Evolutionary conservation across 306 rosid genomes (phyloP).

Genomic region (Canavalia ensiformis): DNA sequence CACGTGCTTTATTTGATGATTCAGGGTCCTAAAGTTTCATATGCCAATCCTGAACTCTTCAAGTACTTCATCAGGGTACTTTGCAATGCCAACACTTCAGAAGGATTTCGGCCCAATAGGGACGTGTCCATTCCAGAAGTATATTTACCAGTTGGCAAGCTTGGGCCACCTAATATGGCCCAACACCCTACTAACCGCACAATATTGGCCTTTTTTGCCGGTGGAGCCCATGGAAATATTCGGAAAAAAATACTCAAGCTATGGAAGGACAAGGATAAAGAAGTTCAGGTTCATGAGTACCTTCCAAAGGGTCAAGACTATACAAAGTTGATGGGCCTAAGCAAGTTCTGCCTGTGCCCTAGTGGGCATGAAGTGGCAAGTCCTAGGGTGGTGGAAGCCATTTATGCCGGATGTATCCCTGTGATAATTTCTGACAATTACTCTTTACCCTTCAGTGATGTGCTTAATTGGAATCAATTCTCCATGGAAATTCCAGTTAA

Average conservation of each 20-base stretch:
- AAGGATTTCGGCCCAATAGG: slow-evolving; percentile 68
- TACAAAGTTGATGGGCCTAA: slow-evolving; percentile 59
- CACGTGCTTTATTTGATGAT: slow-evolving; percentile 13
- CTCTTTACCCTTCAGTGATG: slow-evolving; percentile 76
- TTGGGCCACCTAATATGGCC: slow-evolving; percentile 51
- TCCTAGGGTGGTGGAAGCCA: slow-evolving; percentile 84
- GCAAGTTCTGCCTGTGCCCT: slow-evolving; percentile 84
- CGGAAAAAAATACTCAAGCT: slow-evolving; percentile 55
- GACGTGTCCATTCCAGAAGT: slow-evolving; percentile 82
- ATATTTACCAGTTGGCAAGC: slow-evolving; percentile 60
- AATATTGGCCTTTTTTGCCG: slow-evolving; percentile 73
- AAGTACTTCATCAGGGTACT: slow-evolving; percentile 68
- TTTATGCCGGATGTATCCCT: slow-evolving; percentile 78
- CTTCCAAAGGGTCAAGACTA: slow-evolving; percentile 64
- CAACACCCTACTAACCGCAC: slow-evolving; percentile 52
- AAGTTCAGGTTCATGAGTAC: slow-evolving; percentile 74
- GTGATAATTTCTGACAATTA: slow-evolving; percentile 72
- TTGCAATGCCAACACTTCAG: slow-evolving; percentile 81
- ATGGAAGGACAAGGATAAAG: slow-evolving; percentile 75
- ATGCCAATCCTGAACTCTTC: slow-evolving; percentile 61
- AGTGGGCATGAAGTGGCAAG: slow-evolving; percentile 94
- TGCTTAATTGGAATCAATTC: slow-evolving; percentile 75
- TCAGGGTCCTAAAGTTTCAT: slow-evolving; percentile 75
- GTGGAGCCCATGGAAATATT: slow-evolving; percentile 72
- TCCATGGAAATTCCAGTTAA: slow-evolving; percentile 63